phyloP scores from a whole-genome alignment of 257 asterid genomes.

The Paulownia fortunei region DNA sequence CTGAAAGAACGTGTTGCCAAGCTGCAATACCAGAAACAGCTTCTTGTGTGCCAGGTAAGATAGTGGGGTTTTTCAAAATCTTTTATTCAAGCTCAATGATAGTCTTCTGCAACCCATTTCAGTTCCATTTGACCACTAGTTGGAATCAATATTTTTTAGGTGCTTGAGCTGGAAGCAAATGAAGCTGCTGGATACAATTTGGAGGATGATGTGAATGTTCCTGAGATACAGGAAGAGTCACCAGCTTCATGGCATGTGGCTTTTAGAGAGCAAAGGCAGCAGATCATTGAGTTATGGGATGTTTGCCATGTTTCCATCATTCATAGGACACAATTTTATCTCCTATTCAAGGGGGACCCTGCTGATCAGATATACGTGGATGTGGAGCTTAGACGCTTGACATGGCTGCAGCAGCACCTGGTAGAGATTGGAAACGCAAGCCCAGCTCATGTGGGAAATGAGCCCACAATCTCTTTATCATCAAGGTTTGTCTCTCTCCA shows the following conservation, averaged over 20 bases:
- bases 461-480: slow-evolving; percentile 72
- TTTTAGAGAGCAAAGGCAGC: slow-evolving; percentile 82
- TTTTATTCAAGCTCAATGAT: background rate
- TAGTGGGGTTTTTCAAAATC: background rate
- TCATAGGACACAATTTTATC: slow-evolving; percentile 90
- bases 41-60: slow-evolving; percentile 94
- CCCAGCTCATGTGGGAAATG: slow-evolving; percentile 76
- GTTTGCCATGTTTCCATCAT: slow-evolving; percentile 84
- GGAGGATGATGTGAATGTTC: slow-evolving; percentile 58
- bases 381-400: slow-evolving; percentile 89
- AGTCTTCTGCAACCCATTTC: background rate
- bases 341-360: slow-evolving; percentile 83
- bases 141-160: slow-evolving; percentile 45
- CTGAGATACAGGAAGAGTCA: slow-evolving; percentile 70
- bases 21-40: slow-evolving; percentile 96
- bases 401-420: slow-evolving; percentile 88
- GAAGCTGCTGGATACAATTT: slow-evolving; percentile 84
- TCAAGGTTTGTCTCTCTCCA: slow-evolving; percentile 60
- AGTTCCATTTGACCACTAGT: background rate
- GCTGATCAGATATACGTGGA: slow-evolving; percentile 93
- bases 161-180: slow-evolving; percentile 94
- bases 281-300: slow-evolving; percentile 91
- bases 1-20: slow-evolving; percentile 98
- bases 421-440: slow-evolving; percentile 81
- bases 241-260: slow-evolving; percentile 75